Conservation (phyloP, 108 stramenopile species). For the Cyclotella baltica region DNA sequence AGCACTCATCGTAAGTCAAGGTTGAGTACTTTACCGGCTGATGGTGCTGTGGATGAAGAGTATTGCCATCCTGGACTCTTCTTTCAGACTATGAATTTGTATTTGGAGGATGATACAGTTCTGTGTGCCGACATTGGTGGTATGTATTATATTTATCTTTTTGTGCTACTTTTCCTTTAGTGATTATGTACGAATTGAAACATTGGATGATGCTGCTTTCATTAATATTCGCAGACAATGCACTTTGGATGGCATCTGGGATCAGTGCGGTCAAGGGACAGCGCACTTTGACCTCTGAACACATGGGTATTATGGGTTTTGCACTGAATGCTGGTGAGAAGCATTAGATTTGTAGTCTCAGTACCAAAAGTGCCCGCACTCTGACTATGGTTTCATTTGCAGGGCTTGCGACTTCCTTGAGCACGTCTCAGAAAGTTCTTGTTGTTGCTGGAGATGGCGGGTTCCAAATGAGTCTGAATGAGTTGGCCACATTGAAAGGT, state of each 20-base stretch:
- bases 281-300: conserved; percentile 57
- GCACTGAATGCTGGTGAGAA: conserved; percentile 39
- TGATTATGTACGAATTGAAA: neutral
- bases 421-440: conserved; percentile 15
- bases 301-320: conserved; percentile 63
- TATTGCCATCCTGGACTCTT: conserved; percentile 38
- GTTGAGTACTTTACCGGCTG: neutral
- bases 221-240: conserved; percentile 2
- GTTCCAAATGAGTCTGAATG: conserved; percentile 54
- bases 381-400: neutral
- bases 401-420: conserved; percentile 10
- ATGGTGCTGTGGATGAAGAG: neutral
- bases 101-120: conserved; percentile 23
- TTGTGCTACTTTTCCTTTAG: neutral
- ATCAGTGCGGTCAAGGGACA: conserved; percentile 36
- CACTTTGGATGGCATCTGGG: conserved; percentile 40
- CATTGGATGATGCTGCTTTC: neutral
- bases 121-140: conserved; percentile 48
- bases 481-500: conserved; percentile 30
- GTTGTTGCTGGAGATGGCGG: conserved; percentile 61
- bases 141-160: conserved; percentile 1
- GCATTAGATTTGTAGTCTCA: conserved; percentile 17
- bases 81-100: conserved; percentile 25
- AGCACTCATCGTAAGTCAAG: neutral
- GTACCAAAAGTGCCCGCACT: neutral